Percentiles rank a stretch among this genome's conserved stretches.
Evolutionary conservation across 805 yeast genomes (phyloP).

Genomic region (Candida patagonica): DNA sequence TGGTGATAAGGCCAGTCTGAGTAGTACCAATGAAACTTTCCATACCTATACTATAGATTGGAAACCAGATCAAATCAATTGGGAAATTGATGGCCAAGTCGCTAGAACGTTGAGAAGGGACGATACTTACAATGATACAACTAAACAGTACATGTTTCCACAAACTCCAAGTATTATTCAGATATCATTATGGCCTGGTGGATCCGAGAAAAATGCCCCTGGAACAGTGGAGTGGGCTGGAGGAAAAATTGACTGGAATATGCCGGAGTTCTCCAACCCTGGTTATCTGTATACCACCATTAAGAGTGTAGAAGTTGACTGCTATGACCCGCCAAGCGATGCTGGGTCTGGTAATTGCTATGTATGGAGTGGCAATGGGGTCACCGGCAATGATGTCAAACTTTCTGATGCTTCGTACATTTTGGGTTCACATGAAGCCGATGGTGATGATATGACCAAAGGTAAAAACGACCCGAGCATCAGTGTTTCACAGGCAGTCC

Average conservation of each 20-base stretch:
- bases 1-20: conserved; percentile 33
- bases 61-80: conserved; percentile 60
- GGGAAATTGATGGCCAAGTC: conserved; percentile 63
- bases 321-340: conserved; percentile 65
- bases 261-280: conserved; percentile 56
- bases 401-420: conserved; percentile 55
- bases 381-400: conserved; percentile 37
- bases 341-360: conserved; percentile 40
- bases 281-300: conserved; percentile 73
- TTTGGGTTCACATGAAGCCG: conserved; percentile 50
- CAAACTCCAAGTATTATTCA: conserved; percentile 83
- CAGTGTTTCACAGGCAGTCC: conserved; percentile 10
- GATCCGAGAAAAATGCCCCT: conserved; percentile 37
- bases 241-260: conserved; percentile 77
- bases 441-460: conserved; percentile 46
- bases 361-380: conserved; percentile 42
- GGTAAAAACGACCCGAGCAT: conserved; percentile 12
- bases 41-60: conserved; percentile 77
- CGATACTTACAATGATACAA: conserved; percentile 47
- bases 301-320: conserved; percentile 48
- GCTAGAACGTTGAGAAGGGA: conserved; percentile 55
- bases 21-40: conserved; percentile 51
- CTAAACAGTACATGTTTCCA: conserved; percentile 65
- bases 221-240: conserved; percentile 80
- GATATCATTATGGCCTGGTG: conserved; percentile 49